Evolutionary conservation across 2,329 filamentous ascomycete species (phyloP), one percentile per base, ranked within the genome.

Genomic region (Colletotrichum falcatum): DNA sequence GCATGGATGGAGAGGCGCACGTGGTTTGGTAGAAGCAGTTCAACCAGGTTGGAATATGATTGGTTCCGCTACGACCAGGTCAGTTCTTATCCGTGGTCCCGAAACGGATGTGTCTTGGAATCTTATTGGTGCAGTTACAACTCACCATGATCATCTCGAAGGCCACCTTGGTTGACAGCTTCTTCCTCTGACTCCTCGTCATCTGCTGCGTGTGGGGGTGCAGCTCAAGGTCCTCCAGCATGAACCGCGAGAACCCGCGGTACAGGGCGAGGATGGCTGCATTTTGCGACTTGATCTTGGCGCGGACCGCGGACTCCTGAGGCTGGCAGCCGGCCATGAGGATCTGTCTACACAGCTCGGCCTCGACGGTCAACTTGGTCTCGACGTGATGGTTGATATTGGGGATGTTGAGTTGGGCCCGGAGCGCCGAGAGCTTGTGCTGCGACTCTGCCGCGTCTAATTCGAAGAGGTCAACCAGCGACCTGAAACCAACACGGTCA

Each of bases 161-260:
- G 2, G 78, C 78, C 9, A 79, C 75, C 37, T 74, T 76, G 5
- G 75, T 55, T 14, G 78, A 75, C 16, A 76, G 74, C 64, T 78
- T 79, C 70, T 77, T 77, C 53, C 75, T 73, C 64, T 77, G 74
- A 20, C 74, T 79, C 18, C 75, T 76, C 42, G 73, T 77, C 67
- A 77, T 72, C 5, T 59, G 55, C n/a, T 66, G 70, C 6, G 77
- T 77, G 12, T 73, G 74, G 0, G 73, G 74, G 51, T 77, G 77
- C 2, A 72, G 73, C 37, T 76, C 74, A 6, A 79, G 72, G 63
- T 80, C 79, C 65, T 80, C 75, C 33, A 80, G 74, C 78, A 80
- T 91, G 53, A 92, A 81, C 46, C 89, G 87, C 30, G 89, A 90
- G 76, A 90, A 91, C 54, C 87, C 83, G 65, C 85, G 84, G 76